Conservation (phyloP, 1,284 basidiomycete genomes). For the Lentinula novae-zelandiae region DNA sequence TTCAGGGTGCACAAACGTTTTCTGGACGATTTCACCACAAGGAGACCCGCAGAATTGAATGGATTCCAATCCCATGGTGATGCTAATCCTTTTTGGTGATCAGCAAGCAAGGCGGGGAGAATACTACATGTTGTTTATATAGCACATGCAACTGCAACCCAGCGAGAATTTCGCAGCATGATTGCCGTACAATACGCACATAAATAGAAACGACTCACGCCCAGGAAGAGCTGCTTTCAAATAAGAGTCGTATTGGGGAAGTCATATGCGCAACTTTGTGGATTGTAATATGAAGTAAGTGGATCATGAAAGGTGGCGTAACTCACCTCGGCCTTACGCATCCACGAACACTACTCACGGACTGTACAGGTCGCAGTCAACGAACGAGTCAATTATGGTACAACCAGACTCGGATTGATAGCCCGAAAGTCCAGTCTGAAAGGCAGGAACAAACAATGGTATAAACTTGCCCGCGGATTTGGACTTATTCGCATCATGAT, state of each 20-base stretch:
- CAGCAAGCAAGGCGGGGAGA: not conserved
- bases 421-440: no score
- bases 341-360: no score
- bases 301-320: no score
- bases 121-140: not conserved
- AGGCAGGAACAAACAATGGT: no score
- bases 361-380: no score
- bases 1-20: not conserved
- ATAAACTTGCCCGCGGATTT: no score
- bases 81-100: not conserved
- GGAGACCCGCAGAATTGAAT: constrained; percentile 8
- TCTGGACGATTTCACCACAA: constrained; percentile 8
- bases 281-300: no score
- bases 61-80: constrained; percentile 2
- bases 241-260: not conserved
- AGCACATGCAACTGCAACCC: not conserved
- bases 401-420: no score
- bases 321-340: no score
- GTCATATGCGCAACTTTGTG: not conserved
- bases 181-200: not conserved
- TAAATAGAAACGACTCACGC: not conserved
- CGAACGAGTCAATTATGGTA: no score
- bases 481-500: no score
- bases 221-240: not conserved
- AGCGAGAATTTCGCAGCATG: not conserved